These are phyloP conservation scores for Scutellaria barbata DNA, from an alignment of 257 asterid genomes.

Conservation along the genomic window DNA sequence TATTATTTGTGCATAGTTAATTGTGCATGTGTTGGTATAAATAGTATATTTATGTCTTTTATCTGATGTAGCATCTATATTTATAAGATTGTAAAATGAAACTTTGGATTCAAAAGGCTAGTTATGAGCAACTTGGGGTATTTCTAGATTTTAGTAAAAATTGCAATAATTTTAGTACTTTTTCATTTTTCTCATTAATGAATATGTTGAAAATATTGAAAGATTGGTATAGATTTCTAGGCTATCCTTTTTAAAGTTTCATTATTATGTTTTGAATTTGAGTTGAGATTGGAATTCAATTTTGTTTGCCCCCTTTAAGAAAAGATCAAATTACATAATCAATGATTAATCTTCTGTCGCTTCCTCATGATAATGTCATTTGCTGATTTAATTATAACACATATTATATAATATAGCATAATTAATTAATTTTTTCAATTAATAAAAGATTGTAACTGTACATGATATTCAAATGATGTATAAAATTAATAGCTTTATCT, in stretches of 20 bases:
- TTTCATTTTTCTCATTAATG: neutral
- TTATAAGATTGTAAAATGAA: too few species aligned
- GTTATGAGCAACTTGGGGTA: too few species aligned
- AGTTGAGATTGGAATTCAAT: constrained; percentile 34
- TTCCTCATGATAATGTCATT: constrained; percentile 17
- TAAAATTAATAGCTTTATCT: neutral
- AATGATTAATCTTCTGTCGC: constrained; percentile 25
- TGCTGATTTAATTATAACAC: too few species aligned
- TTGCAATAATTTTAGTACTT: neutral
- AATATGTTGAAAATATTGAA: neutral
- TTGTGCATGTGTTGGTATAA: too few species aligned
- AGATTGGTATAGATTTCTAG: too few species aligned
- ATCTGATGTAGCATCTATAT: too few species aligned
- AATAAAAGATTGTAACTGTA: neutral
- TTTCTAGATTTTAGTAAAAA: too few species aligned
- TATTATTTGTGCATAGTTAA: neutral
- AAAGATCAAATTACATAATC: constrained; percentile 4
- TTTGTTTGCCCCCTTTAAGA: constrained; percentile 33
- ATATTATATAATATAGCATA: neutral
- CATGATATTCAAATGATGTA: neutral
- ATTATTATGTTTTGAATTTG: neutral
- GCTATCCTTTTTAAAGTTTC: too few species aligned
- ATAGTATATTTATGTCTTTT: too few species aligned
- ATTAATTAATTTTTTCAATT: constrained; percentile 3
- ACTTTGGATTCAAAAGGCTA: too few species aligned